Percentiles rank a stretch among this genome's conserved stretches.
Conservation (phyloP, 495 filamentous ascomycete species). For the Trichoderma asperelloides region DNA sequence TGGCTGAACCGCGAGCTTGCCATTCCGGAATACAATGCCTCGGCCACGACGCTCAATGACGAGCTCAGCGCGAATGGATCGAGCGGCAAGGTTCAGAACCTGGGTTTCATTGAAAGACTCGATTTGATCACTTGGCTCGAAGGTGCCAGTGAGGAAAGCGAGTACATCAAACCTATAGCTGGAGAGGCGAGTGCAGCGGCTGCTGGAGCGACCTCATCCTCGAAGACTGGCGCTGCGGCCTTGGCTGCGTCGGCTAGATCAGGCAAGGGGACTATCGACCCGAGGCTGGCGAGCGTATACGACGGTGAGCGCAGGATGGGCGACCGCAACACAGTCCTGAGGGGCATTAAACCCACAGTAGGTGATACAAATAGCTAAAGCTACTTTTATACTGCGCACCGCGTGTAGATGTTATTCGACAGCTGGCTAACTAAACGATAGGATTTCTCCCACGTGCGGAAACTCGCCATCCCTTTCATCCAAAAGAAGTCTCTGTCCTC, state of each 20-base stretch:
- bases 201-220: conserved; percentile 33
- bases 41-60: conserved; percentile 71
- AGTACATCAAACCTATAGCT: conserved; percentile 80
- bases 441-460: conserved; percentile 94
- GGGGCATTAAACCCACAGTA: conserved; percentile 86
- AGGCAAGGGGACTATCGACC: conserved; percentile 60
- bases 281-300: conserved; percentile 77
- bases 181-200: conserved; percentile 40
- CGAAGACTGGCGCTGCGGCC: conserved; percentile 43
- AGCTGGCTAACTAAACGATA: conserved; percentile 24
- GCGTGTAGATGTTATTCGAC: not conserved
- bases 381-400: not conserved
- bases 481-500: conserved; percentile 43
- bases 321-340: conserved; percentile 79
- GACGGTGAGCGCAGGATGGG: conserved; percentile 83
- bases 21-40: conserved; percentile 82
- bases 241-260: conserved; percentile 39
- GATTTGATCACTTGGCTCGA: conserved; percentile 90
- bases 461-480: conserved; percentile 73
- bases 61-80: conserved; percentile 53
- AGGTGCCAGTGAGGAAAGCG: conserved; percentile 77
- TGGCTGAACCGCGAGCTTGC: conserved; percentile 85
- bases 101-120: conserved; percentile 81
- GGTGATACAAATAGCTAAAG: conserved; percentile 19
- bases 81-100: conserved; percentile 58